Evolutionary conservation across 805 yeast species (phyloP).

Genomic region (Cyberlindnera sargentensis): DNA sequence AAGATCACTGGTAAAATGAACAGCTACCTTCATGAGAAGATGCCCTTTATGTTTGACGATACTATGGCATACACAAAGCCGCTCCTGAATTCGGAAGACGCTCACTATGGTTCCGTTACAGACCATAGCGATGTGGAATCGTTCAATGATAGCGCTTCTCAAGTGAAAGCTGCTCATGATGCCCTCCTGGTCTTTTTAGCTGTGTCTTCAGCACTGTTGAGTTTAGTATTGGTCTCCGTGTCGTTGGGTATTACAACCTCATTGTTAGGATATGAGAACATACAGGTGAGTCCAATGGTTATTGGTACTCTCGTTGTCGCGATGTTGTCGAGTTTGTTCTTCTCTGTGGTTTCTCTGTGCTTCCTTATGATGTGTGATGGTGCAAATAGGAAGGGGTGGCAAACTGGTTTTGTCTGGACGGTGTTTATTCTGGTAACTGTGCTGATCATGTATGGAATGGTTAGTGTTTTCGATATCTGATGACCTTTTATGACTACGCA

Average conservation of each 20-base stretch:
- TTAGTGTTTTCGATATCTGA: slow-evolving; percentile 25
- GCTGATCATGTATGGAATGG: slow-evolving; percentile 38
- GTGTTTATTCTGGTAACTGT: slow-evolving; percentile 33
- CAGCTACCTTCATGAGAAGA: slow-evolving; percentile 7
- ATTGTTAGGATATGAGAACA: slow-evolving; percentile 17
- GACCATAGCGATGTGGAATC: slow-evolving; percentile 13
- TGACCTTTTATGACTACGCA: background rate
- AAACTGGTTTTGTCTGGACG: slow-evolving; percentile 36
- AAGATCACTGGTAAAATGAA: slow-evolving; percentile 13
- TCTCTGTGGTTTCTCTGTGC: slow-evolving; percentile 37
- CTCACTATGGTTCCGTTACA: background rate
- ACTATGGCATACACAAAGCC: too few species aligned
- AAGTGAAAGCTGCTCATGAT: slow-evolving; percentile 29
- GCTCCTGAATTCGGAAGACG: background rate
- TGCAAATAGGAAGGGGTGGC: slow-evolving; percentile 27
- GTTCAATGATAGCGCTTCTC: slow-evolving; percentile 1
- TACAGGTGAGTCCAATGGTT: slow-evolving; percentile 18
- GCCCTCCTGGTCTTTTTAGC: slow-evolving; percentile 38
- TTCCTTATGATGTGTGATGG: slow-evolving; percentile 34
- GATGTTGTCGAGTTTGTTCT: slow-evolving; percentile 33
- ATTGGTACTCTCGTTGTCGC: slow-evolving; percentile 33
- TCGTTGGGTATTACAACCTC: slow-evolving; percentile 38
- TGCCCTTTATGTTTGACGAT: slow-evolving; percentile 15
- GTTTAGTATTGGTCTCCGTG: slow-evolving; percentile 36
- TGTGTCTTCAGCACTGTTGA: slow-evolving; percentile 29